Base-by-base conservation (phyloP, 2,329 filamentous ascomycete genomes). In the Venturia asperata region DNA sequence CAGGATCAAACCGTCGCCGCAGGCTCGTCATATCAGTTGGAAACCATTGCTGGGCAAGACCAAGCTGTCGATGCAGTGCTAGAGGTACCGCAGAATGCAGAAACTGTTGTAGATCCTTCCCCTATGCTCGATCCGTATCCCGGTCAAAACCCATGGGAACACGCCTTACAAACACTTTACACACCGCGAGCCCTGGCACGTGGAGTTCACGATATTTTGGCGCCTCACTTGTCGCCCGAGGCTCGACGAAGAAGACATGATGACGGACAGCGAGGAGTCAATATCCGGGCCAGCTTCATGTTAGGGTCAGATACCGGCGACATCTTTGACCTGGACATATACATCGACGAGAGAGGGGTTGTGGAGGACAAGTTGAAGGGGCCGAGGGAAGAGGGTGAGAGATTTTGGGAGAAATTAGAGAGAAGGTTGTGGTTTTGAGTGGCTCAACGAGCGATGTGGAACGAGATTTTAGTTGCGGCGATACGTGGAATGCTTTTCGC, bases 301-400 rank as follows among this genome's bases (percentile, higher is more conserved):
- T 67, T 81, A 0, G 78, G 78, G 0, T 70, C 71, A 1, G 67
- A 69, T 15, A 72, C 69, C 0, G 69, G 72, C 2, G 78, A 78
- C 21, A 77, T 80, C 7, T 80, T 80, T 41, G 79, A 81, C 69
- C 62, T 80, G 42, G 78, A 81, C 67, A 69, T 81, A 2, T 64
- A 70, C n/a, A 70, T 81, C 61, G 78, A 77, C 30, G 39, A 55
- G n/a, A 0, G 71, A 62, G 66, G 70, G 5, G 67, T 65, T 3
- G n/a, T 69, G 37, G 70, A 63, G 34, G 49, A 39, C 6, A 21
- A 21, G 7, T 24, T 21, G 55, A 42, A 61, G 30, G 47, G 63
- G 15, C 42, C 43, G 30, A 65, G 43, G 49, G 63, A 47, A 43
- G 63, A 65, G 15, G 43, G 55, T 3, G 30, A 55, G 56, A 64